Base-by-base conservation (phyloP, 2,329 filamentous ascomycete genomes). In the Harringtonia aguacate region DNA sequence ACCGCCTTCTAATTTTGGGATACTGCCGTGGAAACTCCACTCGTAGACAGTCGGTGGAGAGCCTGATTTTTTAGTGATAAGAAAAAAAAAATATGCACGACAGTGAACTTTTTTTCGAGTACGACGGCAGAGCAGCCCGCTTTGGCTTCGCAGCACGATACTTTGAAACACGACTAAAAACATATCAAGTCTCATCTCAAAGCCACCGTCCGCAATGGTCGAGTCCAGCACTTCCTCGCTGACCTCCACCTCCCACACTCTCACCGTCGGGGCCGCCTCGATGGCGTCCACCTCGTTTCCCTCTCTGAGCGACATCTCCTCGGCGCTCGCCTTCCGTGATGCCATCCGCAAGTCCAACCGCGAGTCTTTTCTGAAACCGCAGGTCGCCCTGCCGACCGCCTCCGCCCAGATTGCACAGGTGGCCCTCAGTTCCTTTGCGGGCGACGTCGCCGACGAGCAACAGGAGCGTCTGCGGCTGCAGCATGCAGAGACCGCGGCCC, bases 341-440 rank as follows among this genome's bases (percentile, higher is more conserved):
- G 67, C 50, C 68, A 31, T 86, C 48, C 70, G 84, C 39, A 65
- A 78, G 15, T 65, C 69, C 46, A 75, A 77, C 47, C 82, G 85
- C 13, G 81, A 89, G 57, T 61, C 65, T 22, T 94, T 95, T 58
- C 69, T 95, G n/a, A 80, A 83, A 50, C 88, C 90, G 5, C 69
- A 77, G 3, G 56, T 73, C 8, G 64, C 75, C 20, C 69, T 94
- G 28, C 77, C 86, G 37, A 72, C 75, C 28, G 78, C 82, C 4
- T 81, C 86, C 17, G 68, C 92, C 20, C 73, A 78, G 46, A 75
- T 87, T 41, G 81, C 85, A n/a, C 95, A 94, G 64, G 69, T 77
- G 34, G 85, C 82, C 5, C 69, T 95, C 8, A 87, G 95, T 56
- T 75, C 77, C 4, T 78, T 95, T 50, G 88, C 89, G 2, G 70